Conservation (phyloP, 179 eudicot genomes). For the Amaranthus tricolor region DNA sequence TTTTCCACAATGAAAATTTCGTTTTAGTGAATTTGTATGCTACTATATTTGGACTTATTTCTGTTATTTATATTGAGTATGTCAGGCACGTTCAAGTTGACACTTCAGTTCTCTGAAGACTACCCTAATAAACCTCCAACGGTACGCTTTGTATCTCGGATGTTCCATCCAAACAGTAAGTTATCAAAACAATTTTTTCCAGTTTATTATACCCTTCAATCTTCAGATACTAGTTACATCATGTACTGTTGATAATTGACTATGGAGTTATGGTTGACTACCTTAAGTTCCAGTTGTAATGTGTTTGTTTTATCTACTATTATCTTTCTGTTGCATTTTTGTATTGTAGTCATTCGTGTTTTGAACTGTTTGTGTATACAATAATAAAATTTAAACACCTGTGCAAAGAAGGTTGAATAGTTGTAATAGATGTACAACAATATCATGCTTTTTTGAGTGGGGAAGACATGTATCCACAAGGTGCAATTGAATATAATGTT, state of each 20-base stretch:
- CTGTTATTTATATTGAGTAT: slow-evolving; percentile 17
- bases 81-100: slow-evolving; percentile 75
- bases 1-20: background rate
- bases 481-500: background rate
- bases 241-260: background rate
- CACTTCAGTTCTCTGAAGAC: slow-evolving; percentile 74
- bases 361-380: background rate
- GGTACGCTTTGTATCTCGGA: slow-evolving; percentile 76
- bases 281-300: background rate
- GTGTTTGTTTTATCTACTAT: background rate
- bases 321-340: background rate
- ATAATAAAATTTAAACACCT: background rate
- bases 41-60: slow-evolving; percentile 9
- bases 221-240: background rate
- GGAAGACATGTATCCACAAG: background rate
- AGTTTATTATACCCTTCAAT: background rate
- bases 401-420: background rate
- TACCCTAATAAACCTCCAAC: slow-evolving; percentile 84
- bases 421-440: background rate
- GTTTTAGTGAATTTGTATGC: background rate
- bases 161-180: slow-evolving; percentile 91
- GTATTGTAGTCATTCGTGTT: background rate
- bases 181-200: background rate
- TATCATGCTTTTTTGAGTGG: background rate
- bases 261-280: background rate